Evolutionary conservation across 495 filamentous ascomycete genomes (phyloP), one percentile per base, ranked within the genome.

Genomic region (Lindgomyces ingoldianus): DNA sequence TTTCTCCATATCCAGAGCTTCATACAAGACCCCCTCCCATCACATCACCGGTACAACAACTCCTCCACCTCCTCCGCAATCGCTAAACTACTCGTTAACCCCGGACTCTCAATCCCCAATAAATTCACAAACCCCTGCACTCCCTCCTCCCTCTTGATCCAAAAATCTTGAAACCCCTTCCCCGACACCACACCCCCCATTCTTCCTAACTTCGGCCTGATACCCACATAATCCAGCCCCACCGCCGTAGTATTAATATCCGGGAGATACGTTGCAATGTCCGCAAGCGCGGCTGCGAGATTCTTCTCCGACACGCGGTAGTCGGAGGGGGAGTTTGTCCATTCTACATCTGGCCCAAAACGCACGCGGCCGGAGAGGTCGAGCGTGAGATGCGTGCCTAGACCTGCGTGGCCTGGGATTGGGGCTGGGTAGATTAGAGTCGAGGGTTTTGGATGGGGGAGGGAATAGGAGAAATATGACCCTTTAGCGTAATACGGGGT

Each of bases 321-420:
- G 65, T 88, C 85, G 25, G 67, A 75, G 0, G 88, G 82, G 39
- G 84, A 81, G 44, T 84, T 79, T 0, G 95, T 85, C 94, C 95
- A 98, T 74, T 98, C 92, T 12, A 97, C 90, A 70, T 98, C 94
- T 0, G 94, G 94, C 0, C 94, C 94, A 72, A 98, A 98, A 36
- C 93, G 88, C 26, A 98, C 83, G 0, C 89, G 83, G 0, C 92
- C 93, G 0, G 82, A 84, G 78, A 98, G 81, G 72, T 98, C 94
- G 19, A 98, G 81, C 0, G 94, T 98, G 4, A 98, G 78, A 76
- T 98, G 94, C 1, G 94, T 97, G 44, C 94, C 94, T 9, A 98
- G 80, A 0, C 94, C 94, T 46, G 84, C 93, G 41, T 86, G 82
- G 12, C 93, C 91, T 0, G 90, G 88, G 9, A 88, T 74, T 0